Base-by-base conservation (phyloP, 176 grass and related monocot genomes). In the Leersia perrieri region DNA sequence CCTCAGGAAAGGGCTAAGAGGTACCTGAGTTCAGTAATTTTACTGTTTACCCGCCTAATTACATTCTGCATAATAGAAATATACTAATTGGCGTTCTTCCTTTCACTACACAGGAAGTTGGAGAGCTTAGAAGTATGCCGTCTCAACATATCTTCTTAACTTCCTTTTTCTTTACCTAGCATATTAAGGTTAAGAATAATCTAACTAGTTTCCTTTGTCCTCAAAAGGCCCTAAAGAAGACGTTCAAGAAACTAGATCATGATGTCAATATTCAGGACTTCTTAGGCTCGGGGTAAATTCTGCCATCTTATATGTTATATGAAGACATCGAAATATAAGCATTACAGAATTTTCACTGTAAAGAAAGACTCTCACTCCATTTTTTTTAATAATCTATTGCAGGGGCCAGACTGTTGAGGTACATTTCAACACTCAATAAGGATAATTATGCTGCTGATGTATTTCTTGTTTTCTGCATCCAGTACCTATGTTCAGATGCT, bases 181-280 rank as follows among this genome's bases (percentile, higher is more conserved):
- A 23, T 36, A 66, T 35, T 73, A 63, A 29, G n/a, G 67, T 76
- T 82, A 9, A 78, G 65, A 79, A 51, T 79, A 1, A 57, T 39
- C 57, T 83, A 33, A 84, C n/a, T 40, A 20, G 38, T 67, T 27
- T 58, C 18, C 13, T 77, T 78, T 82, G 16, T 86, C 55, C 53
- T 45, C 42, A 32, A 72, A 82, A 94, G 89, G 86, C 89, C 32
- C 81, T 94, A 22, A 89, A 89, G 84, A 94, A 94, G 74, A 89
- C 92, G 72, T 94, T 94, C 92, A 91, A 94, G 89, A 94, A 94
- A 67, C 84, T 94, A 31, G 92, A 94, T 45, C 92, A 94, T 44
- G 89, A 94, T 79, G 87, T 94, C 55, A 91, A 94, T 84, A 89
- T 94, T 81, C 92, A 91, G 44, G 92, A 94, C 32, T 94, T 94